Evolutionary conservation across 129 eudicot species (phyloP), one percentile per base, ranked within the genome.

Genomic region (Chrysanthemum makinoi): DNA sequence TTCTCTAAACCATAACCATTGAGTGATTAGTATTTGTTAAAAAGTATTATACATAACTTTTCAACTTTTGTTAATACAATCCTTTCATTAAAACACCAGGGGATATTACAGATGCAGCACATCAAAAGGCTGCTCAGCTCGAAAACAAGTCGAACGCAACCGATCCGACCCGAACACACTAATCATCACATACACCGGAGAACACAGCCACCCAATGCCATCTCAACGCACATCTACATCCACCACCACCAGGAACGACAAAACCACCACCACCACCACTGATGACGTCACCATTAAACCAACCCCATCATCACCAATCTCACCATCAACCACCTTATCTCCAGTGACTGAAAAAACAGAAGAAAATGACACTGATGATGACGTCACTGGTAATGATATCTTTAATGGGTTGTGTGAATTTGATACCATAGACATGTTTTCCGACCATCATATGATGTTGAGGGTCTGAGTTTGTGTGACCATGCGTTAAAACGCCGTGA

Each of bases 101-200:
- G 99, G 99, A 20, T 94, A 94, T 68, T 94, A 94, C 78, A 86
- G 81, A 70, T 94, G 99, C 69, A 94, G 99, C 82, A 94, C 96
- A 4, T 84, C 85, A 81, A 94, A 94, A 75, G 97, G 96, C 0
- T 94, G 99, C 86, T 55, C 79, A 85, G 99, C 99, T 75, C 87
- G 99, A 55, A 94, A 90, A 82, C 99, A 94, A 87, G 97, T 94
- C 79, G 99, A 94, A 88, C 75, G 97, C n/a, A 86, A 90, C 72
- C 83, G 96, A 84, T 82, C 99, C 80, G 96, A 94, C 85, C 97
- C 99, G 72, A 85, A 70, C 18, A 94, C 86, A 93, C 81, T 89
- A 65, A 86, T 90, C 43, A 82, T 94, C 52, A 87, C 97, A 6
- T 94, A 90, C 73, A 94, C 99, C 43, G 84, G 82, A 20, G 97